Evolutionary conservation across 768 basidiomycete genomes (phyloP).

Genomic region (Clavaria fumosa): DNA sequence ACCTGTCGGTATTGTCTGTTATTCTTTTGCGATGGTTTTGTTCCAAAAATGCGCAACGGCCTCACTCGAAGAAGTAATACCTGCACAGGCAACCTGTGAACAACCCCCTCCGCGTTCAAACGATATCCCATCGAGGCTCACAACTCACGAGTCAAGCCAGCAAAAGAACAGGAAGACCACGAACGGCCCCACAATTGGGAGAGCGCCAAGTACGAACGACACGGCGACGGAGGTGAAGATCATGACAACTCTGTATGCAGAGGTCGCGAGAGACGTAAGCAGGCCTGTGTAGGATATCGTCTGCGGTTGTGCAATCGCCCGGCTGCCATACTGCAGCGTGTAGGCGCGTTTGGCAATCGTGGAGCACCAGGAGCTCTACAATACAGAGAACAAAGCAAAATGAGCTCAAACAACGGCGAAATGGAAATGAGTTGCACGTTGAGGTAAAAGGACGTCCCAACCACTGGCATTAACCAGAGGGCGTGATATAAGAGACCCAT

Average conservation of each 20-base stretch:
- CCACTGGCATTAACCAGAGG: conserved; percentile 67
- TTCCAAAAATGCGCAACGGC: too few species aligned
- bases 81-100: too few species aligned
- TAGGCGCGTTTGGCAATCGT: conserved; percentile 64
- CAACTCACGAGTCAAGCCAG: conserved; percentile 71
- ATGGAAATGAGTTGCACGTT: conserved; percentile 39
- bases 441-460: conserved; percentile 63
- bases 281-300: conserved; percentile 53
- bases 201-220: conserved; percentile 43
- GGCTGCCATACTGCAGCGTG: conserved; percentile 51
- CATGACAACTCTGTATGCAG: conserved; percentile 73
- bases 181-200: conserved; percentile 50
- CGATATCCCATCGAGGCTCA: not conserved
- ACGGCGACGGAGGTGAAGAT: conserved; percentile 59
- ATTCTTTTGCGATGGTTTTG: too few species aligned
- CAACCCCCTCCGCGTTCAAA: not conserved
- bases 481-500: conserved; percentile 63
- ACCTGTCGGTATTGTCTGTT: too few species aligned
- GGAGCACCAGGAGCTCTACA: conserved; percentile 63
- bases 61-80: too few species aligned
- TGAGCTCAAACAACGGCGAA: not conserved
- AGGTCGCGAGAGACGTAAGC: conserved; percentile 60
- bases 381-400: too few species aligned
- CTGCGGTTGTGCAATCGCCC: conserved; percentile 32
- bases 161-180: conserved; percentile 62